Evolutionary conservation across 495 filamentous ascomycete species (phyloP), one percentile per base, ranked within the genome.

Genomic region (Aspergillus mulundensis): DNA sequence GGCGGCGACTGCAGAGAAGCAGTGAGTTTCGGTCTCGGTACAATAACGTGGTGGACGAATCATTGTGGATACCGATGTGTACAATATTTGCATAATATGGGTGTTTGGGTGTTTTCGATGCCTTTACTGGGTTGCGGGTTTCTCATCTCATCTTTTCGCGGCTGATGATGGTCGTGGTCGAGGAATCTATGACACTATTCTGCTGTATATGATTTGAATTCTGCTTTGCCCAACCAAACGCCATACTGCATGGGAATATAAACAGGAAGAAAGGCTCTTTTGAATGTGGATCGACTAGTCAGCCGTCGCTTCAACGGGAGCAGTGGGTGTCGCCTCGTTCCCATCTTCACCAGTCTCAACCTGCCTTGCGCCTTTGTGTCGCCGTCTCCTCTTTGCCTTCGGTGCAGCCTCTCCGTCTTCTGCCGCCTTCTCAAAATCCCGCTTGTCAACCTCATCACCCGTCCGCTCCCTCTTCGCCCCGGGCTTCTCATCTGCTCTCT

Each of bases 351-450:
- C 66, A 24, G 42, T 54, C 53, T 60, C 66, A 42, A 50, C 65
- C 18, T 34, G 48, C 34, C 61, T 68, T 10, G 58, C 49, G 53
- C 72, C 74, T 59, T 78, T 75, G 57, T 76, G 77, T 25, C 78
- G 68, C 61, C 71, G 81, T 54, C 81, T 76, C 64, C 75, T 81
- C 56, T 73, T 76, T 41, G 64, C 41, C 40, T 71, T 76, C 23
- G 64, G 54, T 14, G 57, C 56, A 47, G 58, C 45, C 18, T 63
- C 65, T 12, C 54, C 64, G n/a, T 66, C 67, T 42, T 49, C 50
- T 18, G 36, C 54, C 20, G 38, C 63, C 43, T 55, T 53, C 20
- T 64, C 62, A 36, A 53, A 65, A n/a, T 56, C 66, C 19, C 48
- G 49, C 25, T 59, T 60, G 38, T 70, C 61, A 49, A 40, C 44